These are phyloP conservation scores for Penicillium cosmopolitanum DNA, from an alignment of 495 filamentous ascomycete species.

Conservation along the genomic window DNA sequence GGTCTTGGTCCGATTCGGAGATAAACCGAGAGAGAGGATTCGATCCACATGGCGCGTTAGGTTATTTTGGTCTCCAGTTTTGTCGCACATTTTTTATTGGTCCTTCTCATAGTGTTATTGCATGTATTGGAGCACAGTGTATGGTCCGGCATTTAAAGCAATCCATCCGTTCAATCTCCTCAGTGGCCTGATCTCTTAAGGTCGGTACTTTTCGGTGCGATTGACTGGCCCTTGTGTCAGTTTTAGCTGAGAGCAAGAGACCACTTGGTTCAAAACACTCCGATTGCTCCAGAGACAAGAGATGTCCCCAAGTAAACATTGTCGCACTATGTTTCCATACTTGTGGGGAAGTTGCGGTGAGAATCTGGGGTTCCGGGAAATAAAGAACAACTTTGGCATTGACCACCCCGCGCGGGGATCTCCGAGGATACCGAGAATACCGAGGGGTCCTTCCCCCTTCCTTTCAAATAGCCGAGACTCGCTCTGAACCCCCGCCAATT, in stretches of 20 bases:
- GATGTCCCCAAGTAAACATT: no score
- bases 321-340: no score
- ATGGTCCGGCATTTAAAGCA: background rate
- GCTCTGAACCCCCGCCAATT: background rate
- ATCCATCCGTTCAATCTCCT: background rate
- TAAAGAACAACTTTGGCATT: no score
- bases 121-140: background rate
- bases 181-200: background rate
- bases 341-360: background rate
- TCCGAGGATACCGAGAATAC: slow-evolving; percentile 6
- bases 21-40: background rate
- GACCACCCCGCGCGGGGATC: background rate
- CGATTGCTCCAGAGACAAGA: no score
- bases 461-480: background rate
- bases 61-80: background rate
- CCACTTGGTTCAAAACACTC: no score
- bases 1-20: background rate
- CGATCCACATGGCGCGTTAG: slow-evolving; percentile 1
- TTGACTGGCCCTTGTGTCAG: no score
- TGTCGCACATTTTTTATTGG: background rate
- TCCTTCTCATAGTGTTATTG: no score
- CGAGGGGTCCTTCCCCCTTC: slow-evolving; percentile 2
- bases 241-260: no score
- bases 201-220: no score
- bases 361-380: background rate